phyloP scores from a whole-genome alignment of 2,329 filamentous ascomycete genomes.

The Ambrosiella cleistominuta region DNA sequence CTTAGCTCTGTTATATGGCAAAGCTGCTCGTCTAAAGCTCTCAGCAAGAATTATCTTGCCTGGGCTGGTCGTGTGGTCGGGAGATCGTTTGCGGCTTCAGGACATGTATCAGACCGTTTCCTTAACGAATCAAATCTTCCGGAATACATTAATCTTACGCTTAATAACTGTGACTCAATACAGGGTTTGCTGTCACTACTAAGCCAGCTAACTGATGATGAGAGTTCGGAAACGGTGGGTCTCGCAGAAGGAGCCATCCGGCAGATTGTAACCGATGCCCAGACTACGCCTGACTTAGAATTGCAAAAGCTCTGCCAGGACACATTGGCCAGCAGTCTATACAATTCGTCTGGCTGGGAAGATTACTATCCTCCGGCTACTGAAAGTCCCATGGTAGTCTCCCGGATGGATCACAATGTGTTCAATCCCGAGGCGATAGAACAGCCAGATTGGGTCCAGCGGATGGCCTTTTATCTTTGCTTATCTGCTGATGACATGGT shows the following conservation, averaged over 20 bases:
- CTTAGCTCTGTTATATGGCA: conserved; percentile 57
- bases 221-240: conserved; percentile 37
- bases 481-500: conserved; percentile 20
- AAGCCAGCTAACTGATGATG: conserved; percentile 41
- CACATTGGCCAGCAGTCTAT: conserved; percentile 33
- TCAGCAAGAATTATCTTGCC: conserved; percentile 52
- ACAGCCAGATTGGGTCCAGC: conserved; percentile 39
- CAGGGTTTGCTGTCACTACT: conserved; percentile 44
- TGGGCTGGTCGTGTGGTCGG: conserved; percentile 82
- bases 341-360: conserved; percentile 38
- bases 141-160: conserved; percentile 30
- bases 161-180: conserved; percentile 37
- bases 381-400: conserved; percentile 20
- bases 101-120: conserved; percentile 44
- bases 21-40: conserved; percentile 46
- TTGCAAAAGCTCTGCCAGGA: conserved; percentile 33
- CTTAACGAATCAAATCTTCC: conserved; percentile 40
- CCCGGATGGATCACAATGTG: conserved; percentile 15
- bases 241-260: conserved; percentile 44
- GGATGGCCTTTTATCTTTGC: conserved; percentile 27
- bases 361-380: conserved; percentile 37
- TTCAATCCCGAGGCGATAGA: conserved; percentile 26
- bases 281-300: conserved; percentile 27
- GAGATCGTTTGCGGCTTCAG: conserved; percentile 62
- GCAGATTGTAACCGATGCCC: conserved; percentile 36